These are phyloP conservation scores for Pythium rhizo-oryzae DNA, from an alignment of 352 stramenopile genomes.

Conservation along the genomic window DNA sequence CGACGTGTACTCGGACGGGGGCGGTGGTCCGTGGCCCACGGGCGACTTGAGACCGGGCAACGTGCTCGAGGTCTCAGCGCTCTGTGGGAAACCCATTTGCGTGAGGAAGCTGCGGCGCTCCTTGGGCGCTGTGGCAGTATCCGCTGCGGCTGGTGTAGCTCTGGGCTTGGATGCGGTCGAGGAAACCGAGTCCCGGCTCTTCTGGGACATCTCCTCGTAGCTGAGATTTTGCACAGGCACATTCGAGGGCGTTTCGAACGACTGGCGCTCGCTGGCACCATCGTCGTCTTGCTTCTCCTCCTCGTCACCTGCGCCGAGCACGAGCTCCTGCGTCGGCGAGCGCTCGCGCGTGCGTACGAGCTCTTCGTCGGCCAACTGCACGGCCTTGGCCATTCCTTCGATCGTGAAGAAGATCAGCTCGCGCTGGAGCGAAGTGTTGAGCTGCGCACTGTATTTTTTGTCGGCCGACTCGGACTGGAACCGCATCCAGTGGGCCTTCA, in stretches of 20 bases:
- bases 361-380: constrained; percentile 73
- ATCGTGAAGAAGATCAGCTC: constrained; percentile 93
- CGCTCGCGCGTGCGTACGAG: constrained; percentile 44
- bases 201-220: background rate
- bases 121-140: background rate
- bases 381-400: constrained; percentile 79
- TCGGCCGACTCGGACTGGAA: constrained; percentile 80
- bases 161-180: constrained; percentile 2
- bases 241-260: constrained; percentile 16
- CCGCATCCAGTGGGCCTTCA: constrained; percentile 65
- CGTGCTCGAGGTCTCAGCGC: constrained; percentile 15
- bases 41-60: constrained; percentile 20
- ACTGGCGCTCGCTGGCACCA: background rate
- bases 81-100: constrained; percentile 26
- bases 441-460: constrained; percentile 83
- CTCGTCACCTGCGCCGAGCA: constrained; percentile 29
- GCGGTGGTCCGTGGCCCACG: background rate
- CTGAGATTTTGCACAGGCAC: constrained; percentile 24
- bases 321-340: constrained; percentile 52
- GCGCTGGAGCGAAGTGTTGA: constrained; percentile 86
- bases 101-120: constrained; percentile 26
- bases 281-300: constrained; percentile 18
- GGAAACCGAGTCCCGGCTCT: background rate
- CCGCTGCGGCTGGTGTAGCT: background rate
- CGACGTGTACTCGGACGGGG: constrained; percentile 20